Base-by-base conservation (phyloP, 768 basidiomycete species). In the Leccinum subgranulosum region DNA sequence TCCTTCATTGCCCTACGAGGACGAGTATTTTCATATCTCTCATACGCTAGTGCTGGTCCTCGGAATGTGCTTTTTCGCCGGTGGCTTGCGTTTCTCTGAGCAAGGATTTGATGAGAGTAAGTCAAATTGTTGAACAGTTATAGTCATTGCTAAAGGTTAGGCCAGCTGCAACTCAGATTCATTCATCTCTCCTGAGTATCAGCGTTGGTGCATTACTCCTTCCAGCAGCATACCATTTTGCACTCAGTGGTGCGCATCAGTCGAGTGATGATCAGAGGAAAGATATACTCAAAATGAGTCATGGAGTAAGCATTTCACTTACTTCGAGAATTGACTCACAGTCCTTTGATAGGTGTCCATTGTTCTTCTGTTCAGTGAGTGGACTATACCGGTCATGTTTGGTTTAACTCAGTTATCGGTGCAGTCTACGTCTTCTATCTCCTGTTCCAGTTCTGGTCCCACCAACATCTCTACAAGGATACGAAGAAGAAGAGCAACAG, bases 21-120 rank as follows among this genome's bases (percentile, higher is more conserved):
- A 34, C 8, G 14, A 31, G 5, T 14, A 19, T 52, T 23, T 12
- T 12, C 57, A 65, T 31, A 72, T 50, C 9, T 49, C 27, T 23
- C 43, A 52, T 51, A 15, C 15, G 21, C 15, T 51, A 89, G 87
- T 92, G 33, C 79, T 94, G 51, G 85, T 94, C 17, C 79, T 93
- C 29, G 92, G 92, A 50, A 92, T 94, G 92, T 92, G 91, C 66
- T 93, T 93, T 75, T 92, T 93, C 63, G 90, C 88, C 21, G 91
- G 90, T 55, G 91, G 91, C 19, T 74, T 85, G 51, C 82, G 82
- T 63, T 92, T 84, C 66, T 87, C 86, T 19, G 87, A 92, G 63
- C 91, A 92, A 73, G 90, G 86, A 1, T 90, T 92, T 64, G 85
- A 86, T 49, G 73, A 80, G 41, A 85, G 90, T 90, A 61, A 66